phyloP scores from a whole-genome alignment of 169 alveolate species.

The Plasmodium knowlesi region DNA sequence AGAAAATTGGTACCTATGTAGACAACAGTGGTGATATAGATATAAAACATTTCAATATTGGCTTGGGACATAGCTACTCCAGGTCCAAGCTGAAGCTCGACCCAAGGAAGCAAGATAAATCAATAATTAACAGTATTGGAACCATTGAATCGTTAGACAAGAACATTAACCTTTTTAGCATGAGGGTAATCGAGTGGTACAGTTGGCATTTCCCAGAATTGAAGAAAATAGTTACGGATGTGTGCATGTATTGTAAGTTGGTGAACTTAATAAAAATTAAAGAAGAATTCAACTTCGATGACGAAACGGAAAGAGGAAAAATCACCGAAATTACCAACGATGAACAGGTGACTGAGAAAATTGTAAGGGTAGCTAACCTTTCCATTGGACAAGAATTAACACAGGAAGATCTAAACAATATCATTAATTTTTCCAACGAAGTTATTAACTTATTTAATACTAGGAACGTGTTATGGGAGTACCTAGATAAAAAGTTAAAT shows the following conservation, averaged over 20 bases:
- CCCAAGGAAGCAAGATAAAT: slow-evolving; percentile 97
- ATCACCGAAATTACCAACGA: slow-evolving; percentile 90
- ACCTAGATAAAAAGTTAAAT: slow-evolving; percentile 92
- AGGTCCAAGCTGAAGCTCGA: slow-evolving; percentile 95
- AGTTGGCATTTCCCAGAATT: slow-evolving; percentile 99
- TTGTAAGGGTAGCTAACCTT: slow-evolving; percentile 91
- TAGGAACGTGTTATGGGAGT: slow-evolving; percentile 91
- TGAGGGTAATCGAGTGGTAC: slow-evolving; percentile 99
- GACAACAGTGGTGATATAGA: slow-evolving; percentile 82
- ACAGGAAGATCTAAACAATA: slow-evolving; percentile 92
- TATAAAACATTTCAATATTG: slow-evolving; percentile 91
- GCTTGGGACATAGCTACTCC: slow-evolving; percentile 96
- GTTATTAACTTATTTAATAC: slow-evolving; percentile 91
- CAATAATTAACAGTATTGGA: slow-evolving; percentile 97
- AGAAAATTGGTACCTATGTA: slow-evolving; percentile 76
- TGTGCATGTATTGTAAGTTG: slow-evolving; percentile 92
- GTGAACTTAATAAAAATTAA: slow-evolving; percentile 89
- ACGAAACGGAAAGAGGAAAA: slow-evolving; percentile 71
- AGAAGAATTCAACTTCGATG: slow-evolving; percentile 81
- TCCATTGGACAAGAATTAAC: slow-evolving; percentile 97
- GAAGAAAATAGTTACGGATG: slow-evolving; percentile 96
- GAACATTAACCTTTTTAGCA: slow-evolving; percentile 95
- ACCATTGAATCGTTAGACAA: slow-evolving; percentile 95
- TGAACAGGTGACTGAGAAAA: slow-evolving; percentile 91
- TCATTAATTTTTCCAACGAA: slow-evolving; percentile 92